Evolutionary conservation across 352 stramenopile genomes (phyloP), one percentile per base, ranked within the genome.

Genomic region (Plasmopara viticola): DNA sequence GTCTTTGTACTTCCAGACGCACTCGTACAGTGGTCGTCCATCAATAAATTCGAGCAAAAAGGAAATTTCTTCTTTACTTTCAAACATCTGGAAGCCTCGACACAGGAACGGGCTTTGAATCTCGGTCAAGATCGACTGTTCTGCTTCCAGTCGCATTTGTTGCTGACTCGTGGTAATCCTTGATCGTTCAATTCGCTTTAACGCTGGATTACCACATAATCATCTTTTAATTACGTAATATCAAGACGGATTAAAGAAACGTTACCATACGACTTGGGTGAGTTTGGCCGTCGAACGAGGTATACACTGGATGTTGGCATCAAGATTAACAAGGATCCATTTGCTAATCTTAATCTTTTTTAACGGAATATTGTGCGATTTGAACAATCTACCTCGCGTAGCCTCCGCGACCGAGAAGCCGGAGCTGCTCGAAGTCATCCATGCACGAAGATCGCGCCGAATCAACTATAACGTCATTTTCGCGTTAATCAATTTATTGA

Each of bases 1-100:
- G 29, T 63, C 46, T n/a, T 41, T 62, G 45, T 70, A 85, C 9
- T 64, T 64, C 76, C 82, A 90, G 9, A 93, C 60, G 38, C 75
- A 88, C 51, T 87, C 68, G 46, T 90, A 89, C 15, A 93, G 29
- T 12, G 70, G 62, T 38, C 75, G 62, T 9, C 79, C 79, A 35
- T 85, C 64, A 30, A 93, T 51, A 29, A 66, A 82, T 53, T 86
- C 77, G 48, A 84, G 70, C 41, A 84, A 39, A 9, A 92, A 34
- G 2, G 33, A 58, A 37, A 62, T 30, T n/a, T 67, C 44, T 5
- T 56, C 48, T 9, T 48, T 45, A 7, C 69, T 60, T 40, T 69
- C 51, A 38, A 68, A 78, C 0, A 39, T n/a, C n/a, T 51, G 53
- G 47, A 70, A 58, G 1, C 64, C 60, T 38, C 56, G 64, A 58